Evolutionary conservation across 225 moss, liverwort and hornwort genomes (phyloP), one percentile per base, ranked within the genome.

Genomic region (Physcomitrellopsis africana): DNA sequence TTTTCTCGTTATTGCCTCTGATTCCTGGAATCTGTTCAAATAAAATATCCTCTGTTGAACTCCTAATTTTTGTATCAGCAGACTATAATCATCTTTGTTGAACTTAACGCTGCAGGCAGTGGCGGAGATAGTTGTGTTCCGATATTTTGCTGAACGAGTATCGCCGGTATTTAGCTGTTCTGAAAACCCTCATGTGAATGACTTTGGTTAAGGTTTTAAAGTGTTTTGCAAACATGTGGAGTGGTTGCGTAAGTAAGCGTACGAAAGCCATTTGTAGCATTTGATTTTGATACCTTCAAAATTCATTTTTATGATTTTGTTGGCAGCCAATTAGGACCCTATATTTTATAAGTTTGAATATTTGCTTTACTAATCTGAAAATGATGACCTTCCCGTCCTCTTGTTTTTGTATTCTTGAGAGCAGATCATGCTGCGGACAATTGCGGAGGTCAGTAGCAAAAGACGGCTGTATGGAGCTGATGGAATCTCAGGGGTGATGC

Each of bases 371-470:
- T 63, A 58, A 19, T 46, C 17, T 19, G 19, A 45, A 44, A 69
- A 23, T 49, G 65, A 62, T 62, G 32, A 11, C 27, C 14, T 79
- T 65, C 37, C 24, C 24, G 24, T 10, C 7, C 67, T 72, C n/a
- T 58, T 19, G 56, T 56, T 22, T 16, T 44, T 46, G 62, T 58
- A 8, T 45, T 13, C 29, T 81, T 65, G 77, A 69, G 78, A 72
- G 84, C 90, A 96, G 96, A 79, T 81, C 1, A 99, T 99, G 93
- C 51, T 99, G 76, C 89, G 89, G 84, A 73, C 86, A 64, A 85
- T 99, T 72, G 95, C 95, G 63, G 95, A 99, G 77, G 78, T 95
- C 65, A 99, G 92, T 83, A 95, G 99, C 89, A 95, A 95, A 76
- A 87, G 99, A 71, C 81, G 87, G 76, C 69, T 99, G 51, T 67